These are phyloP conservation scores for Phytophthora pisi DNA, from an alignment of 352 stramenopile species.

Conservation along the genomic window DNA sequence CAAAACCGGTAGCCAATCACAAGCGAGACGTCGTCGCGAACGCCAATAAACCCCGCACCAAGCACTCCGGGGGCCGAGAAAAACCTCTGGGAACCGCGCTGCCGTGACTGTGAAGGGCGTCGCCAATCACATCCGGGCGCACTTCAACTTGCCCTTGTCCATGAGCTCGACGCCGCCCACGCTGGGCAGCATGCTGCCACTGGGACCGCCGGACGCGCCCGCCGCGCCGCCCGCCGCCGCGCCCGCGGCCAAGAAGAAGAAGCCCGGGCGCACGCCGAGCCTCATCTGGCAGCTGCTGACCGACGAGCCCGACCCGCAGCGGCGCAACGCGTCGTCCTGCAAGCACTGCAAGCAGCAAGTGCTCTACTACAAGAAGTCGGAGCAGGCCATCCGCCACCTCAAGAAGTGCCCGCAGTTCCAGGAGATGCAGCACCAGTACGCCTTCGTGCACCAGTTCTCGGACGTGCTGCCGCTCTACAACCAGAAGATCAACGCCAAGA, in stretches of 20 bases:
- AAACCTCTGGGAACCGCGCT: too few species aligned
- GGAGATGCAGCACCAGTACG: constrained; percentile 81
- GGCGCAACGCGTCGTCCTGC: constrained; percentile 73
- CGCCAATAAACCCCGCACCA: too few species aligned
- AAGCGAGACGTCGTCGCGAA: too few species aligned
- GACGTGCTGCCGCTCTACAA: constrained; percentile 85
- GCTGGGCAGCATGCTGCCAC: constrained; percentile 30
- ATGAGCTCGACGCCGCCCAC: constrained; percentile 33
- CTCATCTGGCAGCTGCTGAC: constrained; percentile 86
- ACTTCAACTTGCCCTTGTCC: constrained; percentile 45
- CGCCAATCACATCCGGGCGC: not conserved
- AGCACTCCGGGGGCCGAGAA: too few species aligned
- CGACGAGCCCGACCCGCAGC: constrained; percentile 79
- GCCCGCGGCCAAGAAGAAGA: constrained; percentile 70
- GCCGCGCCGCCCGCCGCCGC: not conserved
- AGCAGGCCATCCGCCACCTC: constrained; percentile 82
- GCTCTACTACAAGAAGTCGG: constrained; percentile 88
- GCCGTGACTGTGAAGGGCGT: too few species aligned
- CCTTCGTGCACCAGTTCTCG: constrained; percentile 81
- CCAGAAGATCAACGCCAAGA: constrained; percentile 80
- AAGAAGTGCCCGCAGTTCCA: constrained; percentile 85
- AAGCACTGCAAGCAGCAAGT: constrained; percentile 90
- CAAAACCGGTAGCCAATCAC: too few species aligned
- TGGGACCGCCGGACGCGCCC: not conserved
- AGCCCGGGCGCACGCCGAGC: constrained; percentile 62